Percentiles rank a stretch among this genome's conserved stretches.
phyloP scores from a whole-genome alignment of 306 rosid genomes.

The Dryas drummondii region DNA sequence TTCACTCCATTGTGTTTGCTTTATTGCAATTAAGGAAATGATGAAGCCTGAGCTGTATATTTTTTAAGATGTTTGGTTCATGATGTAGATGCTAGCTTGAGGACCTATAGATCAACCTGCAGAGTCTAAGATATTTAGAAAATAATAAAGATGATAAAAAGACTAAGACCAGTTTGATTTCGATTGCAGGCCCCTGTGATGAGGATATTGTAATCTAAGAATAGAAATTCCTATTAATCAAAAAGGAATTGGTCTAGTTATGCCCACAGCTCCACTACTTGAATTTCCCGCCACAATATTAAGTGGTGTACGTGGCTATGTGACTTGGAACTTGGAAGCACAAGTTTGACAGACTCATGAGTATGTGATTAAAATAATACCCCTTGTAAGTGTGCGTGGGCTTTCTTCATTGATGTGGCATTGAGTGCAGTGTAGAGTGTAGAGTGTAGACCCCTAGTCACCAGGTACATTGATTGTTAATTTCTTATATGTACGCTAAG shows the following conservation, averaged over 20 bases:
- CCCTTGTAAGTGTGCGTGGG: background rate
- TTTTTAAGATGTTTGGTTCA: background rate
- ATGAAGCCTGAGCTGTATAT: background rate
- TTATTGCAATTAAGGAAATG: background rate
- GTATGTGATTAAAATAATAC: constrained; percentile 12
- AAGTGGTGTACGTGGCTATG: background rate
- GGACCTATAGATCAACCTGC: background rate
- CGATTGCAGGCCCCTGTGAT: background rate
- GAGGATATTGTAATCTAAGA: constrained; percentile 18
- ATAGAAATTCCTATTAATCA: constrained; percentile 37
- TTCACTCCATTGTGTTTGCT: background rate
- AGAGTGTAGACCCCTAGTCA: constrained; percentile 8
- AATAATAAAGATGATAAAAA: background rate
- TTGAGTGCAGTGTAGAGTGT: background rate
- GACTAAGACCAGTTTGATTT: background rate
- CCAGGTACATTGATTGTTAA: background rate
- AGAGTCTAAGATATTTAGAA: background rate
- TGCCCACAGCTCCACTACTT: constrained; percentile 27
- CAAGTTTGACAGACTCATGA: constrained; percentile 2
- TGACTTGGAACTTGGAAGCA: constrained; percentile 9
- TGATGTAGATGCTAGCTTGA: background rate
- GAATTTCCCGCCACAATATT: constrained; percentile 30
- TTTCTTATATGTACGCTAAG: background rate
- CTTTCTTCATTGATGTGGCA: constrained; percentile 4
- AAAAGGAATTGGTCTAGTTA: constrained; percentile 20